These are phyloP conservation scores for Pelargonium citronellum DNA, from an alignment of 441 rosid species.

Conservation along the genomic window DNA sequence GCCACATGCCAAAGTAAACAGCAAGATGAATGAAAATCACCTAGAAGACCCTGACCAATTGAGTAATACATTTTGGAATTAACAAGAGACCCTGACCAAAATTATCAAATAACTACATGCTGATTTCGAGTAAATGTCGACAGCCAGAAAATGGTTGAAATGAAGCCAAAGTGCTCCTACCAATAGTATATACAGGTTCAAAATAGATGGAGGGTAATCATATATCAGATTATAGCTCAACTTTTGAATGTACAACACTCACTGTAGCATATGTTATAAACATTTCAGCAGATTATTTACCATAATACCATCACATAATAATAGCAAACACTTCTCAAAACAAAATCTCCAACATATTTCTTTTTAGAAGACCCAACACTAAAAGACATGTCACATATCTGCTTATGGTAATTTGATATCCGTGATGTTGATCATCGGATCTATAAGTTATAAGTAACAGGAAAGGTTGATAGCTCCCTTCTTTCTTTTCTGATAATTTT, in stretches of 20 bases:
- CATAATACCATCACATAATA: background rate
- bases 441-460: background rate
- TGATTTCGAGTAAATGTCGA: background rate
- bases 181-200: background rate
- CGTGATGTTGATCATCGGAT: background rate
- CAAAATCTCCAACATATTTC: background rate
- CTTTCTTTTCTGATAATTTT: background rate
- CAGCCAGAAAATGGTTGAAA: background rate
- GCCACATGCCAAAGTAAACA: constrained; percentile 7
- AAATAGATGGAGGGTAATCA: background rate
- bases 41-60: background rate
- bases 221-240: background rate
- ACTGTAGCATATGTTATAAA: no score
- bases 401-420: background rate
- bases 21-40: background rate
- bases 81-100: no score
- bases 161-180: background rate
- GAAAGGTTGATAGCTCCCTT: background rate
- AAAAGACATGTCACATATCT: background rate
- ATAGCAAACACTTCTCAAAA: background rate
- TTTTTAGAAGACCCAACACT: background rate
- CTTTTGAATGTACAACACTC: no score
- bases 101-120: background rate
- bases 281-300: no score
- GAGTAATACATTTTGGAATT: no score